phyloP scores from a whole-genome alignment of 2,329 filamentous ascomycete species.

The Ophiosphaerella narmari region DNA sequence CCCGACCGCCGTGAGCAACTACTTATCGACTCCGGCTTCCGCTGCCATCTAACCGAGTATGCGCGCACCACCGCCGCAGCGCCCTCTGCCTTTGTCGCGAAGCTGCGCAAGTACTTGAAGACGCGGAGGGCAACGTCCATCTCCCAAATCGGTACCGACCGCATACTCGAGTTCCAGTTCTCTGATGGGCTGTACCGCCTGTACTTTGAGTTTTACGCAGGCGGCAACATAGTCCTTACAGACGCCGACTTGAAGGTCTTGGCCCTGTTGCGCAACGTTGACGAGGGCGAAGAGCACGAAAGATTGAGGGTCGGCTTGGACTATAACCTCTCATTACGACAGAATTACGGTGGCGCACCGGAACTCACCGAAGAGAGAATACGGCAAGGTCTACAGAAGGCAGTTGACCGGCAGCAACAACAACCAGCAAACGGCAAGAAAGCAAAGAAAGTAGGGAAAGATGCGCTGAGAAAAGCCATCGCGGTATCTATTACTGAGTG shows the following conservation, averaged over 20 bases:
- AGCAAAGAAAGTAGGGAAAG: slow-evolving; percentile 73
- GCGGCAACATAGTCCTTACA: slow-evolving; percentile 92
- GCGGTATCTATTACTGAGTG: slow-evolving; percentile 86
- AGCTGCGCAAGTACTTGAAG: slow-evolving; percentile 85
- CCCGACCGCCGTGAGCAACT: slow-evolving; percentile 88
- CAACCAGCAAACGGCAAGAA: slow-evolving; percentile 62
- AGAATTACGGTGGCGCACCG: slow-evolving; percentile 80
- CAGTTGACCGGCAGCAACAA: slow-evolving; percentile 62
- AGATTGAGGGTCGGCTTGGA: slow-evolving; percentile 75
- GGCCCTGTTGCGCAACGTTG: slow-evolving; percentile 77
- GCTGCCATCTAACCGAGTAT: slow-evolving; percentile 92
- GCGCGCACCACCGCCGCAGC: slow-evolving; percentile 81
- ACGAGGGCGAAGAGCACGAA: slow-evolving; percentile 82
- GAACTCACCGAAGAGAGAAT: slow-evolving; percentile 75
- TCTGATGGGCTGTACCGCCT: slow-evolving; percentile 87
- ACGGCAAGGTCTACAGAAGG: slow-evolving; percentile 68
- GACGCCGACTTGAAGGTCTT: slow-evolving; percentile 83
- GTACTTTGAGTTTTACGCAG: slow-evolving; percentile 94
- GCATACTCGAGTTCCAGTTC: slow-evolving; percentile 90
- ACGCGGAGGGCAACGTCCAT: slow-evolving; percentile 82
- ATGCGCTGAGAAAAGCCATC: slow-evolving; percentile 78
- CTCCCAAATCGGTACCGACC: slow-evolving; percentile 86
- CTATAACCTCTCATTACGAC: slow-evolving; percentile 80
- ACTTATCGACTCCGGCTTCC: slow-evolving; percentile 92
- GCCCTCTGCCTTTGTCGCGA: slow-evolving; percentile 83